Evolutionary conservation across 2,329 filamentous ascomycete species (phyloP).

Genomic region (Nigrospora sphaerica): DNA sequence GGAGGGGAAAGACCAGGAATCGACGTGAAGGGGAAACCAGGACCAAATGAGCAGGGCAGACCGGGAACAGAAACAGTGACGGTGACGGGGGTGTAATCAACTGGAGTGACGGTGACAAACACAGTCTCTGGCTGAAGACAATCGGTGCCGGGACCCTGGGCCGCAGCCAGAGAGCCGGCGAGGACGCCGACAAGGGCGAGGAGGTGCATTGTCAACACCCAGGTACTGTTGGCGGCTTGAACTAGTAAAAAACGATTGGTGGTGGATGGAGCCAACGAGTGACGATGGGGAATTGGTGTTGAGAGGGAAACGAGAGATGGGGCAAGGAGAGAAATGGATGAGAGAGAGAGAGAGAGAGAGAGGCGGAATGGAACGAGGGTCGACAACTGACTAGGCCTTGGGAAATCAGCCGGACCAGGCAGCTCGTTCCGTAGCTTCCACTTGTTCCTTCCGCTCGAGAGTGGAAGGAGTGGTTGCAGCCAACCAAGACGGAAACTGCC

Average conservation of each 20-base stretch:
- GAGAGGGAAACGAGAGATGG: conserved; percentile 3
- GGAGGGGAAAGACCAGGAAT: conserved; percentile 6
- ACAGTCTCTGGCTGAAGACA: conserved; percentile 33
- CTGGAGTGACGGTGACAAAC: conserved; percentile 38
- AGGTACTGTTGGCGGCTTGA: too few relatives aligned
- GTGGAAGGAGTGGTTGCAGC: background rate
- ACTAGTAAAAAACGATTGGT: background rate
- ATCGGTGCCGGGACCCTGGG: conserved; percentile 5
- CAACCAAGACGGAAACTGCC: background rate
- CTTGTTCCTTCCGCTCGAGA: background rate
- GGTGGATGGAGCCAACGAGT: conserved; percentile 1
- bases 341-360: conserved; percentile 2
- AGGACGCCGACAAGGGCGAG: conserved; percentile 2
- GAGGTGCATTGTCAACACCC: background rate
- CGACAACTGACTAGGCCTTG: background rate
- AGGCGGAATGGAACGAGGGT: conserved; percentile 2
- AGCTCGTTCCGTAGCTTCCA: background rate
- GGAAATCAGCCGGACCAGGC: background rate
- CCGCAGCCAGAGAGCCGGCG: background rate
- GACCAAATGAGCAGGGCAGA: conserved; percentile 12
- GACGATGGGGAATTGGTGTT: conserved; percentile 1
- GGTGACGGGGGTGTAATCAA: conserved; percentile 19
- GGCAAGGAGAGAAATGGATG: conserved; percentile 5
- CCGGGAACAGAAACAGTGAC: conserved; percentile 20
- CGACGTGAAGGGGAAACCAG: conserved; percentile 7